Evolutionary conservation across 805 yeast genomes (phyloP).

Genomic region (Saccharomyces kudriavzevii): DNA sequence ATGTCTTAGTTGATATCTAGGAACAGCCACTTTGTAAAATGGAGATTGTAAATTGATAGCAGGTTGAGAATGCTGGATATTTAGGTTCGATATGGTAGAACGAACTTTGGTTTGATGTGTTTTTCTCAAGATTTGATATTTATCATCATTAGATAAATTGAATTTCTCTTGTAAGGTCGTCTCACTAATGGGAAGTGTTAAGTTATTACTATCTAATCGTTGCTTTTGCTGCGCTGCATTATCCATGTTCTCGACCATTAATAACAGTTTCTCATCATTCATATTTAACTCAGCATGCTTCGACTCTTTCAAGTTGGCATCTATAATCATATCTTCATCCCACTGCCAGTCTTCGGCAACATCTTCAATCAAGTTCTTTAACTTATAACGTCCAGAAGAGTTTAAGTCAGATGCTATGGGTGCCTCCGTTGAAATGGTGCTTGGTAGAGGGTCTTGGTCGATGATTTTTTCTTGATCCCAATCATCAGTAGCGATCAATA

Average conservation of each 20-base stretch:
- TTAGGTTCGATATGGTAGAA: constrained; percentile 82
- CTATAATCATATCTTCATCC: constrained; percentile 58
- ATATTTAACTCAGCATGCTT: constrained; percentile 47
- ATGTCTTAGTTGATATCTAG: constrained; percentile 59
- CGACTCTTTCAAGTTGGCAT: constrained; percentile 44
- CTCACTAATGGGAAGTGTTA: constrained; percentile 44
- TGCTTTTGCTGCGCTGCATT: constrained; percentile 5
- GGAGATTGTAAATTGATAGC: constrained; percentile 86
- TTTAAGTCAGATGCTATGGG: constrained; percentile 1
- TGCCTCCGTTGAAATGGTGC: background rate
- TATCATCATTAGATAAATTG: constrained; percentile 81
- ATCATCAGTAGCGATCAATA: constrained; percentile 61
- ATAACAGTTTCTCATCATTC: constrained; percentile 78
- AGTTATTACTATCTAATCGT: constrained; percentile 4
- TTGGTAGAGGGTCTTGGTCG: constrained; percentile 33
- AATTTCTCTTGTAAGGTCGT: constrained; percentile 51
- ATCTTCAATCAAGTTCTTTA: constrained; percentile 18
- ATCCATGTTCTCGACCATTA: constrained; percentile 33
- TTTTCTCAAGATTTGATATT: constrained; percentile 72
- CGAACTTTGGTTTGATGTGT: constrained; percentile 89
- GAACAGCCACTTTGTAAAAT: constrained; percentile 69
- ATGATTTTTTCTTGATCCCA: constrained; percentile 68
- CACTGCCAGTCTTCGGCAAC: constrained; percentile 29
- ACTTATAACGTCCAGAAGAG: background rate
- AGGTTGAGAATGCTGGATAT: constrained; percentile 85